These are phyloP conservation scores for Colletotrichum magnum DNA, from an alignment of 2,329 filamentous ascomycete genomes.

Conservation along the genomic window DNA sequence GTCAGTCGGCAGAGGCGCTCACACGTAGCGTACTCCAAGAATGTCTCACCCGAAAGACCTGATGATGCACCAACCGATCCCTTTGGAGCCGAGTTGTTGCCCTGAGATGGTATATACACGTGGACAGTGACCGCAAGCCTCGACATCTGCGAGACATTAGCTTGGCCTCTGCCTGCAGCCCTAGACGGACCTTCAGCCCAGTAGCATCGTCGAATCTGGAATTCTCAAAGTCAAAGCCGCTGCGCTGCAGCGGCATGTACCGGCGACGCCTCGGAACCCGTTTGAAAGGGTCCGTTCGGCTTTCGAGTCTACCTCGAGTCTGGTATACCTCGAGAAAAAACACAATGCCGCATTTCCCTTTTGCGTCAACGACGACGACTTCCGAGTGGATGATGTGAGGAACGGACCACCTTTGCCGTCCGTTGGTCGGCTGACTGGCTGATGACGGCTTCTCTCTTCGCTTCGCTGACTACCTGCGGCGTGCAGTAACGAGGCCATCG, in stretches of 20 bases:
- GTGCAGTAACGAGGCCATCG: constrained; percentile 1
- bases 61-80: background rate
- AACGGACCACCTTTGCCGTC: background rate
- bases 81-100: too few species aligned
- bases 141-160: background rate
- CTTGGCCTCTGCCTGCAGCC: too few species aligned
- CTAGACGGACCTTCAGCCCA: too few species aligned
- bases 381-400: constrained; percentile 1
- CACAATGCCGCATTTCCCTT: background rate
- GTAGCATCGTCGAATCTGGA: background rate
- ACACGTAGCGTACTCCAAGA: background rate
- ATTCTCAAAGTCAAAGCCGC: background rate
- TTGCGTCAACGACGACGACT: background rate
- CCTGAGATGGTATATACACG: background rate
- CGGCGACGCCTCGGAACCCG: background rate
- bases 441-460: constrained; percentile 2
- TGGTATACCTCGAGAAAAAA: too few species aligned
- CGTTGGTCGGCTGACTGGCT: background rate
- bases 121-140: background rate
- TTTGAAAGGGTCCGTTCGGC: too few species aligned
- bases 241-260: constrained; percentile 14
- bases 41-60: background rate
- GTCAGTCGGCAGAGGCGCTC: background rate
- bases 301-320: background rate
- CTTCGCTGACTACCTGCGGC: constrained; percentile 11